Conservation (phyloP, 2,329 filamentous ascomycete species). For the Diaporthe amygdali region DNA sequence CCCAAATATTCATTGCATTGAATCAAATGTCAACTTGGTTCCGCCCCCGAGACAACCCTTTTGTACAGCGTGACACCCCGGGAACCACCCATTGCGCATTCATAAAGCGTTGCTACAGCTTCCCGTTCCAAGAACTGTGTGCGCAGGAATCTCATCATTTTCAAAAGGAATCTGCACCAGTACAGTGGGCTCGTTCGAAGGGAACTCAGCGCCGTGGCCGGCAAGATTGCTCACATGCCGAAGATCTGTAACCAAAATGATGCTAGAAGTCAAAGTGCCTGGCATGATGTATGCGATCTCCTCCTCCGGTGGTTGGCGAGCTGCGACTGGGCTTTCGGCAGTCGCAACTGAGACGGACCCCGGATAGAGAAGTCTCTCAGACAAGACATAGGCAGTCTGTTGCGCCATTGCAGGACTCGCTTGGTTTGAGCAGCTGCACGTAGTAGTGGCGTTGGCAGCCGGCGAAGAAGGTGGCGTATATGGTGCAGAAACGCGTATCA, state of each 20-base stretch:
- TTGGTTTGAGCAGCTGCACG: not conserved
- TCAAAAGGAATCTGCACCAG: not conserved
- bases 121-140: not conserved
- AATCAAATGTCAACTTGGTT: no score
- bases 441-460: not conserved
- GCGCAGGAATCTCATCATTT: not conserved
- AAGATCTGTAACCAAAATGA: not conserved
- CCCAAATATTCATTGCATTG: no score
- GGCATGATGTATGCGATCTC: not conserved
- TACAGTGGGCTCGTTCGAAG: not conserved
- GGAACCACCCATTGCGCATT: no score
- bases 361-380: not conserved
- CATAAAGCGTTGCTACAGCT: not conserved
- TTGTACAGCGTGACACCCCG: no score
- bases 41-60: no score
- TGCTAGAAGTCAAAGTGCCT: not conserved
- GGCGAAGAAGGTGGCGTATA: not conserved
- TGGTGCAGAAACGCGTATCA: not conserved
- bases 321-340: not conserved
- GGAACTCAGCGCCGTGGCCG: not conserved
- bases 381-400: not conserved
- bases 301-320: not conserved
- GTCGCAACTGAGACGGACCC: not conserved
- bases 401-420: not conserved
- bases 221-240: not conserved